Base-by-base conservation (phyloP, 345 rosid species). In the Murraya paniculata region DNA sequence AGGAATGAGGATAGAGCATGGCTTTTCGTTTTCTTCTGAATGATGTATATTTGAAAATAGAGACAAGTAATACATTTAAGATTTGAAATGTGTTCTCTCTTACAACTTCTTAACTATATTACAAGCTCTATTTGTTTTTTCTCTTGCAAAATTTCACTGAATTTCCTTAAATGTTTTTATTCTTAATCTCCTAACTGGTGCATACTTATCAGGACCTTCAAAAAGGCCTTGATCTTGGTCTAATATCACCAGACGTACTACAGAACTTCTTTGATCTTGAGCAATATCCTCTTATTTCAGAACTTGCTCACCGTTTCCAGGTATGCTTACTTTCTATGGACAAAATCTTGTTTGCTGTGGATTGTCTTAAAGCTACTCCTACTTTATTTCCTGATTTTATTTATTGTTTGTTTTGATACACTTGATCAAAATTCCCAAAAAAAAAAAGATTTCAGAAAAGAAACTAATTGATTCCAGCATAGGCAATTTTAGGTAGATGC, bases 211-310 rank as follows among this genome's bases (percentile, higher is more conserved):
- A 95, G 98, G 98, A 95, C 82, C 91, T 95, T 78, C 98, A 90
- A 78, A 88, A 90, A 72, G 98, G 98, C 75, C 91, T 95, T 83
- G 98, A 93, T 82, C 98, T 93, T 86, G 98, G 98, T 62, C 75
- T 95, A 66, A 92, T 95, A 81, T 95, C 98, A 57, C 98, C 98
- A 55, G 98, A 95, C 82, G 97, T 89, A 35, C 91, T 95, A 78
- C 98, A 95, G 86, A 95, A 90, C 83, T 91, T 95, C 86, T 91
- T 95, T 76, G 95, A 91, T 84, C 83, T 94, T 77, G 97, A 94
- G 86, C 87, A 88, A 28, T 90, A 91, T 89, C 98, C 98, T 81
- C 80, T 93, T 70, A 85, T 91, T 80, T 87, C 92, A 16, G 98
- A 95, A 85, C 98, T 95, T 73, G 87, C 95, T 73, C 86, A 88